Evolutionary conservation across 345 rosid species (phyloP).

Genomic region (Bruguiera gymnorhiza): DNA sequence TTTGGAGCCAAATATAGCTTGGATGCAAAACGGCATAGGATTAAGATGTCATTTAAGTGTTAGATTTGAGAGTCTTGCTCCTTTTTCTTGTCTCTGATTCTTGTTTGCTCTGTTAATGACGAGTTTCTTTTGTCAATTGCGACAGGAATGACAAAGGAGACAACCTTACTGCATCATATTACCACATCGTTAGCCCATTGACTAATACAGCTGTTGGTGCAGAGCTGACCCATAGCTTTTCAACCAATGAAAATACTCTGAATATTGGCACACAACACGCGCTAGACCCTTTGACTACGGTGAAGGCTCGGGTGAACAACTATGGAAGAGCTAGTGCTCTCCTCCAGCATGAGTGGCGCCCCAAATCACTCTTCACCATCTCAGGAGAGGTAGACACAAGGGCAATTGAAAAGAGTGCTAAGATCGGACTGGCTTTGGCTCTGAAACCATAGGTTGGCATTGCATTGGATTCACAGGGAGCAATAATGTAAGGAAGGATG

Average conservation of each 20-base stretch:
- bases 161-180: slow-evolving; percentile 73
- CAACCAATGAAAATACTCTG: slow-evolving; percentile 75
- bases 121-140: background rate
- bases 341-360: slow-evolving; percentile 95
- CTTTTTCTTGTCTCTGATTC: background rate
- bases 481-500: slow-evolving; percentile 27
- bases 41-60: no score
- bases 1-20: no score
- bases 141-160: slow-evolving; percentile 87
- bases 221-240: slow-evolving; percentile 78
- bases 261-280: slow-evolving; percentile 85
- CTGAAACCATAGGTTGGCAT: slow-evolving; percentile 60
- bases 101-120: background rate
- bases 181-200: slow-evolving; percentile 77
- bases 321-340: slow-evolving; percentile 78
- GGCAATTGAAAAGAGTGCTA: slow-evolving; percentile 91
- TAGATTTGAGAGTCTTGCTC: no score
- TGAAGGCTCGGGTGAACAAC: slow-evolving; percentile 93
- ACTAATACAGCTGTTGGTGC: slow-evolving; percentile 91
- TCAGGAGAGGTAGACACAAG: slow-evolving; percentile 92
- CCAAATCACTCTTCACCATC: slow-evolving; percentile 74
- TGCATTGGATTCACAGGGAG: slow-evolving; percentile 29
- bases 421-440: slow-evolving; percentile 81
- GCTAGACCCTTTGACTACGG: slow-evolving; percentile 76
- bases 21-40: no score